These are phyloP conservation scores for Ophiocordyceps unilateralis DNA, from an alignment of 2,329 filamentous ascomycete genomes.

Conservation along the genomic window DNA sequence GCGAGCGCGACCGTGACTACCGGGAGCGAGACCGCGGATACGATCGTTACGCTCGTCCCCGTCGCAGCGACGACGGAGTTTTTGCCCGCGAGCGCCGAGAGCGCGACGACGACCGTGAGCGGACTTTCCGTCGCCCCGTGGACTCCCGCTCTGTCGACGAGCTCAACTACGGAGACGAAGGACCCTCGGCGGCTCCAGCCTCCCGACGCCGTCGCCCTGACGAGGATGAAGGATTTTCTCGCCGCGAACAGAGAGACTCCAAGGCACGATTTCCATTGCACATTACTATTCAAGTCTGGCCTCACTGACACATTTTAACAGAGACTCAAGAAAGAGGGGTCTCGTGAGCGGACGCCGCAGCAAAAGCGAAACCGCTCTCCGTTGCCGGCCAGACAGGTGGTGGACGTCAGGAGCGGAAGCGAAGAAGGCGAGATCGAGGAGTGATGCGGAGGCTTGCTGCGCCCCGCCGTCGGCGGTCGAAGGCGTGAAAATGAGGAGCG, in stretches of 20 bases:
- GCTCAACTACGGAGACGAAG: constrained; percentile 74
- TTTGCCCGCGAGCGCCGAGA: constrained; percentile 59
- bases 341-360: constrained; percentile 43
- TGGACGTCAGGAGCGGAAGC: constrained; percentile 47
- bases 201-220: constrained; percentile 64
- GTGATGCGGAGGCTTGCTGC: constrained; percentile 12
- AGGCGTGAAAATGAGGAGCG: background rate
- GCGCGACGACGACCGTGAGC: constrained; percentile 78
- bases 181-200: constrained; percentile 39
- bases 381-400: constrained; percentile 21
- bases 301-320: constrained; percentile 9
- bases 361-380: constrained; percentile 34
- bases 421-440: constrained; percentile 96
- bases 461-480: background rate
- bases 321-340: constrained; percentile 40
- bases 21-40: constrained; percentile 19
- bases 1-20: constrained; percentile 25
- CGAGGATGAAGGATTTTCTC: constrained; percentile 54
- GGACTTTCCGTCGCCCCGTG: constrained; percentile 63
- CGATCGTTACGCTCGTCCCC: constrained; percentile 2
- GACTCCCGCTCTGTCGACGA: constrained; percentile 70
- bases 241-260: constrained; percentile 46
- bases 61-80: constrained; percentile 18
- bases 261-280: constrained; percentile 32
- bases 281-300: background rate